Evolutionary conservation across 768 basidiomycete genomes (phyloP).

Genomic region (Lactifluus echinatus): DNA sequence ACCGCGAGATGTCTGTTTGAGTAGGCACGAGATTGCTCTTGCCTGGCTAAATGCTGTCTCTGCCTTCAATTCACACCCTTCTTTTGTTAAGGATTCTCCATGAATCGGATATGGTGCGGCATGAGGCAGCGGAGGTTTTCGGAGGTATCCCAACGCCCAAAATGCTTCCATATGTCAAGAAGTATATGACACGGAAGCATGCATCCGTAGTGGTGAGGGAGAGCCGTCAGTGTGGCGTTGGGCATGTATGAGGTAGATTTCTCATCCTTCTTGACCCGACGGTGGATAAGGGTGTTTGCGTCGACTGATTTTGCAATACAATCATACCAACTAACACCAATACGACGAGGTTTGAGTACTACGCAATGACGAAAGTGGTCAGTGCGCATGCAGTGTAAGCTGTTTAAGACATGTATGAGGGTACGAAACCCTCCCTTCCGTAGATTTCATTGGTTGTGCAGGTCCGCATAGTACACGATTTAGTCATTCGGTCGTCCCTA

Average conservation of each 20-base stretch:
- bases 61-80: constrained; percentile 80
- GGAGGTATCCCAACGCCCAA: constrained; percentile 96
- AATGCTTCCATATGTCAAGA: constrained; percentile 47
- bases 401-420: too few species aligned
- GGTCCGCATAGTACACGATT: too few species aligned
- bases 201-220: constrained; percentile 87
- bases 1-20: constrained; percentile 47
- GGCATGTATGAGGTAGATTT: constrained; percentile 89
- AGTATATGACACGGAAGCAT: constrained; percentile 34
- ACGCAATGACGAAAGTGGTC: constrained; percentile 16
- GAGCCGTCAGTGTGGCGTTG: constrained; percentile 91
- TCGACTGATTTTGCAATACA: constrained; percentile 40
- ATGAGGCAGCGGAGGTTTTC: constrained; percentile 96
- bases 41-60: constrained; percentile 87
- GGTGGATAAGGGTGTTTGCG: not conserved
- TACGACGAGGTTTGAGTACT: constrained; percentile 50
- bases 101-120: constrained; percentile 95
- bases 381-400: constrained; percentile 7
- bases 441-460: not conserved
- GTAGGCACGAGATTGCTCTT: constrained; percentile 95
- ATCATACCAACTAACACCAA: constrained; percentile 75
- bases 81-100: constrained; percentile 59
- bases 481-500: too few species aligned
- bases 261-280: not conserved
- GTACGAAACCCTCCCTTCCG: too few species aligned